Conservation (phyloP, 495 filamentous ascomycete genomes). For the Tetracladium setigerum region DNA sequence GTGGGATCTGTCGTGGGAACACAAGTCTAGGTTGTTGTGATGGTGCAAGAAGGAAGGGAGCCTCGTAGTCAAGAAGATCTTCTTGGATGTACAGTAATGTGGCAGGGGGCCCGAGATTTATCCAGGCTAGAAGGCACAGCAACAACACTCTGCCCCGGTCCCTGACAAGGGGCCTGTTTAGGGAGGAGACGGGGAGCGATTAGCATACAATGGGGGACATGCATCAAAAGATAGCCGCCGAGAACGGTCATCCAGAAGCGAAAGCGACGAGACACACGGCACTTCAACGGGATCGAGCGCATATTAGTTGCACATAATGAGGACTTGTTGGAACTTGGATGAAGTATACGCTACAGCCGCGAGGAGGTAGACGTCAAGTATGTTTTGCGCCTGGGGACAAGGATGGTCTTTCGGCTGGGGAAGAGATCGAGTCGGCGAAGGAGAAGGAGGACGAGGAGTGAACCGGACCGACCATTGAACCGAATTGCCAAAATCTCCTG, state of each 20-base stretch:
- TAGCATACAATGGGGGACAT: slow-evolving; percentile 1
- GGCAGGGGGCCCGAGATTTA: slow-evolving; percentile 11
- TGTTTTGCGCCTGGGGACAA: neutral
- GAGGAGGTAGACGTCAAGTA: neutral
- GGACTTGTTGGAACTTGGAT: neutral
- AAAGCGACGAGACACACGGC: neutral
- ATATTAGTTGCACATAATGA: neutral
- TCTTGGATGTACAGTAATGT: neutral
- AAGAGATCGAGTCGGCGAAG: neutral
- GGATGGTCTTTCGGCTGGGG: neutral
- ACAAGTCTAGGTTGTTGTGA: neutral
- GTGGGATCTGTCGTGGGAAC: slow-evolving; percentile 9
- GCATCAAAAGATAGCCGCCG: neutral
- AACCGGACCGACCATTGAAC: neutral
- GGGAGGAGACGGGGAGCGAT: slow-evolving; percentile 6
- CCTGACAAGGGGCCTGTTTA: slow-evolving; percentile 5
- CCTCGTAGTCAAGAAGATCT: slow-evolving; percentile 12
- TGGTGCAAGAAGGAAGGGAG: slow-evolving; percentile 5
- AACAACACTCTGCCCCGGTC: slow-evolving; percentile 6
- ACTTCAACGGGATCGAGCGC: neutral
- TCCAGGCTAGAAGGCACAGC: slow-evolving; percentile 14
- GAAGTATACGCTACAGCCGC: slow-evolving; percentile 1
- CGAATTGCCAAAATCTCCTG: no score
- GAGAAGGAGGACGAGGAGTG: neutral
- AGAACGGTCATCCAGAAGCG: neutral